Evolutionary conservation across 495 filamentous ascomycete species (phyloP), one percentile per base, ranked within the genome.

Genomic region (Neurospora pannonica): DNA sequence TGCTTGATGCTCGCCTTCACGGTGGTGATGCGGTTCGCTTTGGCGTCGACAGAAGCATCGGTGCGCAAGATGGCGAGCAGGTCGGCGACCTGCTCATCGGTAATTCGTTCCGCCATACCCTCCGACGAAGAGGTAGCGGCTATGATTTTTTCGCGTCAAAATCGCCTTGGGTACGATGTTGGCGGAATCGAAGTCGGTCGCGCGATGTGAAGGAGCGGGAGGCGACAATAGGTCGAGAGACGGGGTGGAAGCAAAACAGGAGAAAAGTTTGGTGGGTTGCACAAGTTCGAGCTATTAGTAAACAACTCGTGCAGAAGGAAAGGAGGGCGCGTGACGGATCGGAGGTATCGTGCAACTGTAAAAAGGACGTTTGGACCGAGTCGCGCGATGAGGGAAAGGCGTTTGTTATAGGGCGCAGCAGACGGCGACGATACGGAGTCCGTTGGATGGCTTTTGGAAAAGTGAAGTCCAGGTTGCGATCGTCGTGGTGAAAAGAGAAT

Each of bases 1-100:
- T 95, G 93, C 82, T 97, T 97, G 84, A 97, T 96, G 78, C 90
- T 89, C 70, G 92, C 92, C 81, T 97, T 97, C 81, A 95, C 82
- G 76, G 85, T 85, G 70, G 89, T 93, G 71, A 97, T 84, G 42
- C 89, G 88, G 70, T 89, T 83, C 73, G 94, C 86, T 80, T 94
- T 94, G 46, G 87, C 83, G 73, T 97, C 93, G 77, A 91, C 84
- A 8, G 90, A 86, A 38, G 87, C 84, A 74, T 93, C 92, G 80
- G 90, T 92, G 78, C 90, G 91, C 73, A 95, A 86, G 70, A 89
- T 84, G 39, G 86, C 86, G 75, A 91, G 81, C 72, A 96, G 87
- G 82, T 90, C 89, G 54, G 84, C 84, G 77, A 90, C 89, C 83
- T 91, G 88, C 60, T 89, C 82, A 71, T 92, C 89, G 74, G 88